Conservation (phyloP, 116 monocot genomes). For the Zostera marina region DNA sequence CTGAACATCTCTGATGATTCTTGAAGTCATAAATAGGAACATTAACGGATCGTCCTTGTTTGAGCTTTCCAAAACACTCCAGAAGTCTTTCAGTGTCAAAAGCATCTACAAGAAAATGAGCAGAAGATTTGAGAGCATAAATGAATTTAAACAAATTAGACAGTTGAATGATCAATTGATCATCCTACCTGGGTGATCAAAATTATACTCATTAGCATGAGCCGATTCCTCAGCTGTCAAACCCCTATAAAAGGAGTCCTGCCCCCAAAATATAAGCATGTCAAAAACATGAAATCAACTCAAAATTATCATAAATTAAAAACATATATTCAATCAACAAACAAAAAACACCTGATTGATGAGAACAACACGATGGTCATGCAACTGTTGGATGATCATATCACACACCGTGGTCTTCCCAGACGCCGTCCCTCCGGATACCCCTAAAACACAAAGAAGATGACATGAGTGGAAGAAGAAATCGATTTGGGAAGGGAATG, state of each 20-base stretch:
- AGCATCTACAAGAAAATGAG: constrained; percentile 40
- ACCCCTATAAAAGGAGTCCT: constrained; percentile 49
- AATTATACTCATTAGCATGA: constrained; percentile 39
- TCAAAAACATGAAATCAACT: background rate
- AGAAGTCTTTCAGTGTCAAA: constrained; percentile 85
- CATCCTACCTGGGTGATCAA: constrained; percentile 40
- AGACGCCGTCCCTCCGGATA: constrained; percentile 66
- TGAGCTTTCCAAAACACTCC: constrained; percentile 64
- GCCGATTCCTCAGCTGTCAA: constrained; percentile 38
- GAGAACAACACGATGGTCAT: constrained; percentile 69
- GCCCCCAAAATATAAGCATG: background rate
- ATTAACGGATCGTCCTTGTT: constrained; percentile 46
- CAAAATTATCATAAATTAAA: background rate
- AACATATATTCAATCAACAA: background rate
- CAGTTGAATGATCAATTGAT: background rate
- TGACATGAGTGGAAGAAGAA: background rate
- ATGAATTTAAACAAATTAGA: background rate
- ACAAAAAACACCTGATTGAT: constrained; percentile 43
- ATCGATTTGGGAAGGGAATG: background rate
- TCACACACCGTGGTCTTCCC: constrained; percentile 89
- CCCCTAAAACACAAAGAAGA: constrained; percentile 18
- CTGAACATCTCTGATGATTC: constrained; percentile 53
- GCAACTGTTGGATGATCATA: constrained; percentile 85
- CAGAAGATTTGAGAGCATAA: background rate
- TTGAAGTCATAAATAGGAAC: constrained; percentile 87